Base-by-base conservation (phyloP, 345 rosid species). In the Dipteronia dyeriana region DNA sequence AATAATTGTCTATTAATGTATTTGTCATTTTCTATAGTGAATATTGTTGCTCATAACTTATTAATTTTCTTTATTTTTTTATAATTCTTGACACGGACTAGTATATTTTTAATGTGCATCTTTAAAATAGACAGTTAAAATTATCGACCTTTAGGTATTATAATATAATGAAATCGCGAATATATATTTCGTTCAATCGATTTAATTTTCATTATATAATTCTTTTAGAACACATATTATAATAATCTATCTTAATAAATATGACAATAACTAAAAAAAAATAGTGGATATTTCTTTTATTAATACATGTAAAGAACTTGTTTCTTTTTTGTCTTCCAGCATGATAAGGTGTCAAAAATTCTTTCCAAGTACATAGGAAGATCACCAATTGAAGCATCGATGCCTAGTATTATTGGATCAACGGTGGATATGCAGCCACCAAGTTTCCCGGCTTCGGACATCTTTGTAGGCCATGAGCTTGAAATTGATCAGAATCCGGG, bases 311-410 rank as follows among this genome's bases (percentile, higher is more conserved):
- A n/a, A 26, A n/a, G 5, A 7, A 12, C 4, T 56, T 45, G 20
- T 19, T 47, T 2, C 0, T 22, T 41, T 22, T 22, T 71, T 20
- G 5, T 29, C 60, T 80, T 86, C 57, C 85, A 90, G 97, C 87
- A 69, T 76, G 88, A 80, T 9, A 80, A 70, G 68, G 70, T 88
- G 13, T 73, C 84, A 23, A 61, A 19, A n/a, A 62, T 83, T 23
- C 70, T 88, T 25, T 78, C 86, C 59, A 79, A 83, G 20, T 85
- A 82, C 73, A 84, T 80, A 0, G 84, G 89, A 25, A 84, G 81
- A 34, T 34, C 38, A 71, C 86, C 77, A 25, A 29, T 83, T 10
- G 74, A 78, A 7, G 23, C 81, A 2, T 34, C 60, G 62, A 23
- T 63, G 56, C 68, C 83, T 47, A 34, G 38, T 6, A 9, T 22